These are phyloP conservation scores for Fusarium decemcellulare DNA, from an alignment of 2,329 filamentous ascomycete species.

Conservation along the genomic window DNA sequence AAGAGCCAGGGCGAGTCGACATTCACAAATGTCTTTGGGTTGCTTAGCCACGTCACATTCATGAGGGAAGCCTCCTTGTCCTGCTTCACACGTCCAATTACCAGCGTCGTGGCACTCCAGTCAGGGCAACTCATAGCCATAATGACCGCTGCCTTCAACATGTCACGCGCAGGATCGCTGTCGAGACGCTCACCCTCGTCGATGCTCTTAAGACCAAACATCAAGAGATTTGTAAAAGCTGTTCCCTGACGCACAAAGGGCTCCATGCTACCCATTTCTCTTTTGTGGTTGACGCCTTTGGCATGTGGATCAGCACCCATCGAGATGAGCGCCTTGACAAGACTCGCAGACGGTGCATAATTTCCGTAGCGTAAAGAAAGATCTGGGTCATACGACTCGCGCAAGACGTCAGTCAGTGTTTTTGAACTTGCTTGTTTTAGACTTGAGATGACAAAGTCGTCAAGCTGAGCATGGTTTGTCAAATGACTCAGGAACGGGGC, in stretches of 20 bases:
- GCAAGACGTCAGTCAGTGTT: background rate
- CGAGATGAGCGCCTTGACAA: constrained; percentile 7
- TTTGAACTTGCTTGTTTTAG: background rate
- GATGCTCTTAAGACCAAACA: background rate
- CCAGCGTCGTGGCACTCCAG: constrained; percentile 2
- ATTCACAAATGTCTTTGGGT: too few relatives aligned
- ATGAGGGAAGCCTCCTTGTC: too few relatives aligned
- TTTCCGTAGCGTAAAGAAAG: background rate
- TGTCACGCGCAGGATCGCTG: background rate
- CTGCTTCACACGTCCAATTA: background rate
- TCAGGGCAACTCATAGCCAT: constrained; percentile 16
- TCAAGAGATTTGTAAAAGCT: constrained; percentile 8
- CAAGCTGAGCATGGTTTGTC: background rate
- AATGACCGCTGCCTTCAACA: background rate
- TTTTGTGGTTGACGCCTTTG: background rate
- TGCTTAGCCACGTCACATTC: background rate
- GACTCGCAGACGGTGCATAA: background rate
- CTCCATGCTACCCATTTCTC: background rate
- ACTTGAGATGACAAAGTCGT: constrained; percentile 18
- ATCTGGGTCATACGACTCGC: constrained; percentile 3
- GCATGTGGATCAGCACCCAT: constrained; percentile 16
- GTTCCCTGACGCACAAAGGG: constrained; percentile 6
- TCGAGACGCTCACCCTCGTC: background rate
- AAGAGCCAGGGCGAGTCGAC: background rate
- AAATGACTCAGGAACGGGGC: too few relatives aligned